Evolutionary conservation across 805 yeast species (phyloP), one percentile per base, ranked within the genome.

Genomic region (Starmerella floris): DNA sequence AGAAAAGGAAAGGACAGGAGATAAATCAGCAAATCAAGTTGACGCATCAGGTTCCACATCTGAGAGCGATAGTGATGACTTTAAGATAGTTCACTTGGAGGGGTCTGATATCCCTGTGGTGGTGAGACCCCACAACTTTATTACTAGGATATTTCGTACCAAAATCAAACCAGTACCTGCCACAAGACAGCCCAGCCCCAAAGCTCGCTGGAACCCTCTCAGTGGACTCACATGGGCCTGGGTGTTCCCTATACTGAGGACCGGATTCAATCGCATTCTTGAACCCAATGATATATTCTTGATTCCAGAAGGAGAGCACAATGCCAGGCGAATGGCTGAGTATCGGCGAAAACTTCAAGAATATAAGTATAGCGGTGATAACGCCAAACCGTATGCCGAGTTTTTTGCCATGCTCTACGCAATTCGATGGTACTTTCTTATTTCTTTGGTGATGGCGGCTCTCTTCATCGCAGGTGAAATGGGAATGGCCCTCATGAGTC

Each of bases 161-260:
- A 46, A 48, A 21, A 11, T 46, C 13, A 35, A 35, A 19, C 59
- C 59, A 2, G 40, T 58, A 0, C 62, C 60, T 0, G 44, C 39
- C 2, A 31, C 34, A 27, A 50, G 58, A 2, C 31, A 21, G 13
- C 37, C 27, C 15, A 37, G 44, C 9, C 56, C 56, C 3, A 51
- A 51, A 23, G 34, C 36, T 8, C 22, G 49, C 2, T 63, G 69
- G 15, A 70, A 67, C 33, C 30, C 57, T 9, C 40, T 73, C 9
- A 66, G 70, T 17, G 57, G 56, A 43, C 28, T 65, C 0, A 65
- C 70, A 44, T 76, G 75, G 60, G 62, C 68, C 63, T 76, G 81
- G 79, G 52, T 76, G 41, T 49, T 55, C 19, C 77, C 79, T 0
- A 51, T 75, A 34, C 56, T 76, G 62, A 51, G 51, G 4, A 46